These are phyloP conservation scores for Astrephomene gubernaculifera DNA, from an alignment of 139 green algal genomes.

Conservation along the genomic window DNA sequence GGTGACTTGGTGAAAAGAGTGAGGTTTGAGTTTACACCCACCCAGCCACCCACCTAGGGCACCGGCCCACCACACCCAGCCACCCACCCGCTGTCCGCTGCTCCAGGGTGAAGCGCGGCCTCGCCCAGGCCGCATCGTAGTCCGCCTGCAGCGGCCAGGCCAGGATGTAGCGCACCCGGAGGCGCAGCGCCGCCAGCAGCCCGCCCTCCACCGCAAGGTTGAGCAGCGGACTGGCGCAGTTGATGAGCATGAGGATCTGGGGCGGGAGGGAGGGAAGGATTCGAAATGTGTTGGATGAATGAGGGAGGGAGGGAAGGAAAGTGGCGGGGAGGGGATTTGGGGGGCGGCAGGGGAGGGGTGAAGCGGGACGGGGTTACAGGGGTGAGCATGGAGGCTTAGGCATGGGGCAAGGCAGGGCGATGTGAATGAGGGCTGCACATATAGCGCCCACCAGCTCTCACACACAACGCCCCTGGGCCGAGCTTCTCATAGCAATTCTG, in stretches of 20 bases:
- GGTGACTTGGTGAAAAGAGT: too few species aligned
- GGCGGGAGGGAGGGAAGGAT: not conserved
- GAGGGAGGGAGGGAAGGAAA: not conserved
- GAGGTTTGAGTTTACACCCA: too few species aligned
- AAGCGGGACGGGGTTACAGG: too few species aligned
- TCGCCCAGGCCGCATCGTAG: slow-evolving; percentile 54
- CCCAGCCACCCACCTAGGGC: not conserved
- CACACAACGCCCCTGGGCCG: too few species aligned
- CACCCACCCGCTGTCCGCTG: slow-evolving; percentile 45
- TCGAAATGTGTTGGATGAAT: not conserved
- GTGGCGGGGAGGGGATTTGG: not conserved
- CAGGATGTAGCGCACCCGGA: slow-evolving; percentile 38
- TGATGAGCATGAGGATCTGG: slow-evolving; percentile 43
- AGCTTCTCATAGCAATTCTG: too few species aligned
- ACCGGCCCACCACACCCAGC: not conserved
- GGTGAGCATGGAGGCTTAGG: not conserved
- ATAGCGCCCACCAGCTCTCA: too few species aligned
- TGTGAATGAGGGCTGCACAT: not conserved
- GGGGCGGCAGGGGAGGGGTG: not conserved
- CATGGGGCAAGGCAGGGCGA: not conserved
- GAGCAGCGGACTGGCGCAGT: slow-evolving; percentile 26
- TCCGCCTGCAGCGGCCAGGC: slow-evolving; percentile 41
- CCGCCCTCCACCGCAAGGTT: not conserved
- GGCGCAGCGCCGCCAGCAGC: slow-evolving; percentile 18
- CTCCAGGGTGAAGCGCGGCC: slow-evolving; percentile 54